A percentile compares a stretch with the other conserved stretches of the same genome.
These are phyloP conservation scores for Petrea volubilis DNA, from an alignment of 257 asterid species.

Conservation along the genomic window DNA sequence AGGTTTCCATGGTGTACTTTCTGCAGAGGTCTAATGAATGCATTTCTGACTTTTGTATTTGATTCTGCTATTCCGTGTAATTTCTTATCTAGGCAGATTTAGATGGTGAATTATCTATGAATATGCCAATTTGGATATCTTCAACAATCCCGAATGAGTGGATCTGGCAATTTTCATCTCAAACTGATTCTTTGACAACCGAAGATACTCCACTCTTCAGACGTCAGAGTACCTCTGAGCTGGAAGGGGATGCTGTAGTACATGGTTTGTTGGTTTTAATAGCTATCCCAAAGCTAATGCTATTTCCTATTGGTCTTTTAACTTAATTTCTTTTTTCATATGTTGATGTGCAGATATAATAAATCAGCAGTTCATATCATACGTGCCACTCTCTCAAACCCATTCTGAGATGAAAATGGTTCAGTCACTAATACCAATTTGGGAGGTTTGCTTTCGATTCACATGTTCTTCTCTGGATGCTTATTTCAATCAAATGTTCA, in stretches of 20 bases:
- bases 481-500: slow-evolving; percentile 15
- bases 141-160: slow-evolving; percentile 84
- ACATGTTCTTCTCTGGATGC: slow-evolving; percentile 9
- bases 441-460: slow-evolving; percentile 74
- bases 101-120: slow-evolving; percentile 35
- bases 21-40: slow-evolving; percentile 14
- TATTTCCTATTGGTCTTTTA: slow-evolving; percentile 18
- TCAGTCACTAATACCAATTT: slow-evolving; percentile 89
- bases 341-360: slow-evolving; percentile 60
- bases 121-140: slow-evolving; percentile 65
- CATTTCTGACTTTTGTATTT: slow-evolving; percentile 19
- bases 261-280: slow-evolving; percentile 57
- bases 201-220: slow-evolving; percentile 43
- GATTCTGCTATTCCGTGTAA: slow-evolving; percentile 12
- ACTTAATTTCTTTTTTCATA: slow-evolving; percentile 5
- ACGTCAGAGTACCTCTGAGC: slow-evolving; percentile 83
- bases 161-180: slow-evolving; percentile 61
- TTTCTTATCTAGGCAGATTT: slow-evolving; percentile 66
- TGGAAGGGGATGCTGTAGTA: slow-evolving; percentile 87
- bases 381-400: slow-evolving; percentile 70
- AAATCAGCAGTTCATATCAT: slow-evolving; percentile 67
- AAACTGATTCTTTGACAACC: slow-evolving; percentile 43
- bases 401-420: slow-evolving; percentile 74
- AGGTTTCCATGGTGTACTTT: slow-evolving; percentile 44
- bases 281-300: slow-evolving; percentile 13